Evolutionary conservation across 2,329 filamentous ascomycete genomes (phyloP), one percentile per base, ranked within the genome.

Genomic region (Incumbomyces delicatus): DNA sequence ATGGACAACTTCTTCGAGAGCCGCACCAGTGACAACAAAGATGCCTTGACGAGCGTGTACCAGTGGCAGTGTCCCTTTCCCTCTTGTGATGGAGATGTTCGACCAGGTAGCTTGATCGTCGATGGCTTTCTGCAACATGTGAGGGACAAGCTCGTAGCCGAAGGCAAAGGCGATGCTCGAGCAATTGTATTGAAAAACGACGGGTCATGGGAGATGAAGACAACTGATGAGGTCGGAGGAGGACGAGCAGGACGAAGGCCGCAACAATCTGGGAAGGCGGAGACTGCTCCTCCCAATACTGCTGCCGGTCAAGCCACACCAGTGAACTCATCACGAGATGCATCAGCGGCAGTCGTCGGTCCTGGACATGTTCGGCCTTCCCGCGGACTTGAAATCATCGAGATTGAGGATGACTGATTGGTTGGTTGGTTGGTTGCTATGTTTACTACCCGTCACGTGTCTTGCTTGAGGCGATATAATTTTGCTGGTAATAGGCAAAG

Each of bases 61-160:
- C 77, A 78, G 44, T 95, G 89, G 88, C 83, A 77, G 52, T 98
- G 92, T 57, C 92, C 92, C 0, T 78, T 94, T 27, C 10, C 10
- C 13, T 17, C 17, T n/a, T 96, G 90, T 63, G 72, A 73, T 20
- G 69, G 67, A 29, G 89, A 95, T 62, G 87, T 85, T 10, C 76
- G 89, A 12, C 92, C 90, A 0, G 69, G 72, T 18, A 76, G 70
- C 50, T 73, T 96, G 1, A 63, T 79, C 2, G 69, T 90, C 5
- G 89, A 96, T 58, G 76, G 76, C 1, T 95, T 88, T 60, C 69
- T 95, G 37, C 60, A 72, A 11, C 65, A 75, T 0, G 78, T 95
- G 0, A 73, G 79, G 12, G 57, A 63, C 1, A 62, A 73, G 39
- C 67, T 94, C 10, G 67, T 69, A 35, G 55, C 61, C 10, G 64